Base-by-base conservation (phyloP, 495 filamentous ascomycete genomes). In the Chaetomium cochliodes region DNA sequence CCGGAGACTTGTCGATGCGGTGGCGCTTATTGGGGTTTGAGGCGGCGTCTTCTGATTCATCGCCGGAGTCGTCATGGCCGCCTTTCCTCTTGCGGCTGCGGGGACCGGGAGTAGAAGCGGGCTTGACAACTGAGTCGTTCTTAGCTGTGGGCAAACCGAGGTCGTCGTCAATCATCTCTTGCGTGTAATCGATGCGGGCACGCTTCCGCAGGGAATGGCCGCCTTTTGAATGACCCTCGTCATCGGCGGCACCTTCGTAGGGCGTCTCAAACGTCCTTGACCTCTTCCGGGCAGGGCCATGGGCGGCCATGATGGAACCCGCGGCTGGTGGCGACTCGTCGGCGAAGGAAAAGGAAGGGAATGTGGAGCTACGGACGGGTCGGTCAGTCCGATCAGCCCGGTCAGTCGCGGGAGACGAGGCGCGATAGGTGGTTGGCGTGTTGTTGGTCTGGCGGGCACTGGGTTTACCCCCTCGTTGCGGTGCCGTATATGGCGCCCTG, bases 141-240 rank as follows among this genome's bases (percentile, higher is more conserved):
- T 53, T 58, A 1, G 37, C 25, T 2, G 65, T 55, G 20, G 60
- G 39, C 12, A 63, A 39, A 11, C 66, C 58, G 3, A 59, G 37
- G 13, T 72, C 64, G 13, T 80, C 77, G 22, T 81, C 79, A 28
- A 76, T 71, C 26, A 76, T 73, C 56, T 79, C 77, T 33, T 79
- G 75, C 12, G 76, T 77, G 67, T 82, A 83, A 53, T 83, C 78
- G 22, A 82, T 71, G 37, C 77, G 78, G 22, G 77, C 66, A 23
- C 80, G 75, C 67, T 78, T 82, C 64, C 80, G 70, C 7, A 83
- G 72, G 0, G 77, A 80, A 65, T 80, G 80, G n/a, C 80, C 80
- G 41, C 79, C 79, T 59, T 73, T 80, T 30, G 75, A 73, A 56
- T 69, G 64, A 46, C 72, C 76, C 39, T 81, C 78, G 30, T 72